Evolutionary conservation across 2,329 filamentous ascomycete species (phyloP), one percentile per base, ranked within the genome.

Genomic region (Aspergillus aculeatinus): DNA sequence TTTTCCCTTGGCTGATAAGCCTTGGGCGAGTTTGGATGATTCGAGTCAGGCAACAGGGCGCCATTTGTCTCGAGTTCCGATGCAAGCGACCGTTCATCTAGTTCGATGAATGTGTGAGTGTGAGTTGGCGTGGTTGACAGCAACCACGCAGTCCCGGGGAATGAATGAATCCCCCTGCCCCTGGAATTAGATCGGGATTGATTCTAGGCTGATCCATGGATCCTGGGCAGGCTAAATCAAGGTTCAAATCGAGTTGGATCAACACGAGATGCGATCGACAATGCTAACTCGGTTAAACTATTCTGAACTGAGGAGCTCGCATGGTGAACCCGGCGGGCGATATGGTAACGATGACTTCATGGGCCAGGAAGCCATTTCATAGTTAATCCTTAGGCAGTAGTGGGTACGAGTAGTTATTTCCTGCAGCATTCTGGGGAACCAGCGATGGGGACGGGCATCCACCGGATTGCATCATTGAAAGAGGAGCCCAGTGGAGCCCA

Each of bases 121-220:
- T 44, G 39, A 16, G 16, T n/a, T 19, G 39, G 39, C 50, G 50
- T 39, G 50, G 29, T 31, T 52, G 50, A 52, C 50, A 52, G 21
- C 21, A 21, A 21, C 21, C 21, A 21, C 21, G 21, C 50, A 52
- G 39, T 52, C 50, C 53, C 44, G 4, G 25, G 21, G 7, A 14
- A 51, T 47, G 7, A 14, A 51, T 47, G 48, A 56, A n/a, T 23
- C 47, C 48, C 56, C 59, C 27, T 59, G 48, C 51, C 48, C 58
- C 51, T 53, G 29, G 49, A 53, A 52, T 39, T 53, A 58, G 42
- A 55, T 51, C 52, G 53, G 14, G 62, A 60, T 58, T 49, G 53
- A 31, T 59, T 48, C 35, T 31, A 27, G 52, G 57, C 44, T 55
- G 62, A 64, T 62, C 62, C 60, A 60, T 62, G 62, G 62, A 64